phyloP scores from a whole-genome alignment of 495 filamentous ascomycete genomes.

The Aspergillus diversus region DNA sequence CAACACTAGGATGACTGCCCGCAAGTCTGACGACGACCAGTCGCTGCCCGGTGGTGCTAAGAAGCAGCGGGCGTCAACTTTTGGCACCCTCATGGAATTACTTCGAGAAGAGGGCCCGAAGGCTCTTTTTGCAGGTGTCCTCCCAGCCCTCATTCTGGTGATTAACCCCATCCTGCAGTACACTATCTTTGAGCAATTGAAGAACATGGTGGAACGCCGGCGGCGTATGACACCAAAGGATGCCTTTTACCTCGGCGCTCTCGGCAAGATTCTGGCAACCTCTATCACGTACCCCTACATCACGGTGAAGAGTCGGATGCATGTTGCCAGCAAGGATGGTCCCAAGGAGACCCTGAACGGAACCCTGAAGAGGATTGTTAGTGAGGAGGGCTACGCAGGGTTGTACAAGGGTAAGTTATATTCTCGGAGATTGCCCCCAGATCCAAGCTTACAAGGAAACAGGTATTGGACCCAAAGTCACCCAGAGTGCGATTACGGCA shows the following conservation, averaged over 20 bases:
- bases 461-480: slow-evolving; percentile 94
- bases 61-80: slow-evolving; percentile 65
- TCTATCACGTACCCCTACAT: slow-evolving; percentile 97
- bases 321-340: slow-evolving; percentile 74
- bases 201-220: slow-evolving; percentile 70
- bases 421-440: background rate
- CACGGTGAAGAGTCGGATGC: slow-evolving; percentile 95
- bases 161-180: slow-evolving; percentile 99
- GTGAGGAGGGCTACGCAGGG: slow-evolving; percentile 84
- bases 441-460: slow-evolving; percentile 23
- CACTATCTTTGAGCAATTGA: slow-evolving; percentile 97
- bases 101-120: slow-evolving; percentile 77
- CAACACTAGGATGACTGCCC: slow-evolving; percentile 96
- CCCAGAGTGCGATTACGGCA: slow-evolving; percentile 94
- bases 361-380: slow-evolving; percentile 76
- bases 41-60: slow-evolving; percentile 52
- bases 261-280: slow-evolving; percentile 94
- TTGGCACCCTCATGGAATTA: slow-evolving; percentile 76
- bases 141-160: slow-evolving; percentile 90
- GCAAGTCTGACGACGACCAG: slow-evolving; percentile 63
- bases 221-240: slow-evolving; percentile 76
- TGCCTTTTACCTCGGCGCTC: slow-evolving; percentile 86
- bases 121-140: slow-evolving; percentile 88
- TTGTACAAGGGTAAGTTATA: slow-evolving; percentile 78
- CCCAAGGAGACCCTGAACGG: slow-evolving; percentile 72